Percentiles rank a stretch among this genome's conserved stretches.
These are phyloP conservation scores for Neonectria neomacrospora DNA, from an alignment of 2,329 filamentous ascomycete species.

Conservation along the genomic window DNA sequence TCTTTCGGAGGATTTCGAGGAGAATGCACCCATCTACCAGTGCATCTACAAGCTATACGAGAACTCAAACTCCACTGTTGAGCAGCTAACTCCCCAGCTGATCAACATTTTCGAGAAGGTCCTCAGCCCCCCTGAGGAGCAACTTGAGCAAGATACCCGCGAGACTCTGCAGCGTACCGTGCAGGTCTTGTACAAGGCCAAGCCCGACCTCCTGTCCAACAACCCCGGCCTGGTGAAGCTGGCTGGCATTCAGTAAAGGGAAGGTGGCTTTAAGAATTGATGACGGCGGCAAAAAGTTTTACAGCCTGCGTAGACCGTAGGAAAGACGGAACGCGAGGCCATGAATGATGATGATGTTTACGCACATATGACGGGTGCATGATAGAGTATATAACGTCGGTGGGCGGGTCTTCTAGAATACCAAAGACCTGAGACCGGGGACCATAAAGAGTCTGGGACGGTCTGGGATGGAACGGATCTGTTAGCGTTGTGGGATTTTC, in stretches of 20 bases:
- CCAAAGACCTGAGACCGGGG: slow-evolving; percentile 18
- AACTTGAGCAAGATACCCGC: slow-evolving; percentile 78
- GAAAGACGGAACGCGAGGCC: slow-evolving; percentile 31
- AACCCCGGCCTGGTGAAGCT: slow-evolving; percentile 48
- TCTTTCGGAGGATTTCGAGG: slow-evolving; percentile 92
- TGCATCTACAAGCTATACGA: slow-evolving; percentile 90
- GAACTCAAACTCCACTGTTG: slow-evolving; percentile 74
- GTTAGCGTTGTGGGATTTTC: slow-evolving; percentile 25
- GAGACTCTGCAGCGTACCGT: slow-evolving; percentile 74
- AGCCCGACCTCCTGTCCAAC: slow-evolving; percentile 49
- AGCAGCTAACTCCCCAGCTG: slow-evolving; percentile 75
- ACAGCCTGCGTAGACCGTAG: slow-evolving; percentile 18
- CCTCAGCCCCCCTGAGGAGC: slow-evolving; percentile 76
- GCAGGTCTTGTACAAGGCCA: slow-evolving; percentile 54
- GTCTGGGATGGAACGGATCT: slow-evolving; percentile 28
- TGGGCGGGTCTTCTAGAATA: slow-evolving; percentile 25
- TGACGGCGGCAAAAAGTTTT: slow-evolving; percentile 31
- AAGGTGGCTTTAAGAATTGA: slow-evolving; percentile 33
- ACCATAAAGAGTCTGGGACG: slow-evolving; percentile 20
- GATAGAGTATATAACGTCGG: slow-evolving; percentile 41
- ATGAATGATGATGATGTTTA: slow-evolving; percentile 40
- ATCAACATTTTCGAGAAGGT: slow-evolving; percentile 79
- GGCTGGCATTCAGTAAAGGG: slow-evolving; percentile 44
- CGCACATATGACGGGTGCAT: slow-evolving; percentile 30
- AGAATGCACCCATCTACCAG: slow-evolving; percentile 93